phyloP scores from a whole-genome alignment of 2,329 filamentous ascomycete species.

The Monilinia aucupariae region DNA sequence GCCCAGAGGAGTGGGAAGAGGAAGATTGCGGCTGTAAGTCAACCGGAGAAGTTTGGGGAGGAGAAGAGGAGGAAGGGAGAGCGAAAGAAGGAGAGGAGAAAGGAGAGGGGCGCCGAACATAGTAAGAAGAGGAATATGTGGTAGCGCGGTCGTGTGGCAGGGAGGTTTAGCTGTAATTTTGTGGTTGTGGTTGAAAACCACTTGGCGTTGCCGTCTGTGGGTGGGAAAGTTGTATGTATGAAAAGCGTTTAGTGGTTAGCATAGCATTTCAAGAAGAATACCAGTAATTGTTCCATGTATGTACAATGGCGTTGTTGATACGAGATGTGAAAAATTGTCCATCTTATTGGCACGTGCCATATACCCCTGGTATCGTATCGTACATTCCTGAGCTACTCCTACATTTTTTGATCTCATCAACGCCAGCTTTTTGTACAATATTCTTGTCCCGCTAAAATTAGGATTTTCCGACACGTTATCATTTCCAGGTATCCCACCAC shows the following conservation, averaged over 20 bases:
- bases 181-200: too few relatives aligned
- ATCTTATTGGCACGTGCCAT: background rate
- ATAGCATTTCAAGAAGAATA: background rate
- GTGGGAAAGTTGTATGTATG: background rate
- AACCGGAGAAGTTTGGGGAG: conserved; percentile 71
- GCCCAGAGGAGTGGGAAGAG: conserved; percentile 76
- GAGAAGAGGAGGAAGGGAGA: conserved; percentile 81
- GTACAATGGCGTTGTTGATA: background rate
- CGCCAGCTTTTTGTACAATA: background rate
- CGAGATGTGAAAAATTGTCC: background rate
- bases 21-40: conserved; percentile 77
- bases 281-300: background rate
- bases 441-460: background rate
- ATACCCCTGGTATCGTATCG: background rate
- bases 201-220: background rate
- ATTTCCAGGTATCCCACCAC: background rate
- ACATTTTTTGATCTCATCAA: background rate
- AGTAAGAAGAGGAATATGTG: conserved; percentile 39
- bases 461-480: background rate
- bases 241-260: background rate
- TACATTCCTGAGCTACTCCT: background rate
- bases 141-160: conserved; percentile 8
- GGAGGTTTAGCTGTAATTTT: background rate
- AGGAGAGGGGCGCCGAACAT: conserved; percentile 69
- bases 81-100: conserved; percentile 76